These are phyloP conservation scores for Microstroma glucosiphilum DNA, from an alignment of 1,284 basidiomycete genomes.

Conservation along the genomic window DNA sequence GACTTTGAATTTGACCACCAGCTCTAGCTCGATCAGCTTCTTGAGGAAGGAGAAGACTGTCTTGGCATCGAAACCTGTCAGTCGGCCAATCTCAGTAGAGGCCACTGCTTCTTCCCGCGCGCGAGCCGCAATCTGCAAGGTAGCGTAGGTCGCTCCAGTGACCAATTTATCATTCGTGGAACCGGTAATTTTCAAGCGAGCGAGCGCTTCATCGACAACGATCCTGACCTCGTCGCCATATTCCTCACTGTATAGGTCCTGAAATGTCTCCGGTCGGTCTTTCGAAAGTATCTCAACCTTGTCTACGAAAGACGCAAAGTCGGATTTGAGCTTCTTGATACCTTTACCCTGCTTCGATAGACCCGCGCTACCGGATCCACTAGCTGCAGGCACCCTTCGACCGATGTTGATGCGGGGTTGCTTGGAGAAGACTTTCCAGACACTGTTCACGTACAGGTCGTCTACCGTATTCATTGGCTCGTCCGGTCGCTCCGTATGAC, in stretches of 20 bases:
- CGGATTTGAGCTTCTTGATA: not conserved
- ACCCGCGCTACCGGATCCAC: too few relatives aligned
- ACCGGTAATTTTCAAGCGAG: not conserved
- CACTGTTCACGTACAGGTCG: too few relatives aligned
- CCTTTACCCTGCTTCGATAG: not conserved
- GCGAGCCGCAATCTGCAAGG: not conserved
- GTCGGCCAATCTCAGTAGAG: not conserved
- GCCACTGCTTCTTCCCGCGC: not conserved
- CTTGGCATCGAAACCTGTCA: not conserved
- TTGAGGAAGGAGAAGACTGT: slow-evolving; percentile 6
- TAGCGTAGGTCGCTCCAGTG: not conserved
- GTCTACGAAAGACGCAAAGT: not conserved
- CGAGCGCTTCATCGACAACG: not conserved
- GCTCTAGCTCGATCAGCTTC: not conserved
- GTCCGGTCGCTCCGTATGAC: not conserved
- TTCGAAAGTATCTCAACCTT: not conserved
- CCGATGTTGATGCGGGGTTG: too few relatives aligned
- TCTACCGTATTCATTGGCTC: too few relatives aligned
- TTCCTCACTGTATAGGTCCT: not conserved
- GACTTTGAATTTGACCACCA: not conserved
- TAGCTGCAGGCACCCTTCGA: too few relatives aligned
- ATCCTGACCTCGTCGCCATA: slow-evolving; percentile 5
- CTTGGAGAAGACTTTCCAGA: too few relatives aligned
- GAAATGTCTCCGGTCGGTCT: not conserved
- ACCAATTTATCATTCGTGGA: not conserved